Evolutionary conservation across 2,329 filamentous ascomycete genomes (phyloP), one percentile per base, ranked within the genome.

Genomic region (Cytospora leucostoma): DNA sequence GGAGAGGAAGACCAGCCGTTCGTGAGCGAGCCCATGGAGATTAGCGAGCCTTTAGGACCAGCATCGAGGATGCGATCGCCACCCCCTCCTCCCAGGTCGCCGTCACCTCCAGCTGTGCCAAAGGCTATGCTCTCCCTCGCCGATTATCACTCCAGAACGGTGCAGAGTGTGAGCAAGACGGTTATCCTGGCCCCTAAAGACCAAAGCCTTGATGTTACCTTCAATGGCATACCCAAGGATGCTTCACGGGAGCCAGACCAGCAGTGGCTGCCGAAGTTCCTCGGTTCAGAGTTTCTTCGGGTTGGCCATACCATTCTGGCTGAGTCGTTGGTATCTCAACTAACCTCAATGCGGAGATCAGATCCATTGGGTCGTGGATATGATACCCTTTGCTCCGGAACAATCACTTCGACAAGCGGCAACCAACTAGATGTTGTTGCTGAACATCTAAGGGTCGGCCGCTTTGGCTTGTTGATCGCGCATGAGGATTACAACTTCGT

Each of bases 391-490:
- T 72, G 70, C 21, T 66, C 67, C 21, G 74, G 74, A 1, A 63
- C 61, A 3, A 56, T 76, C 3, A 60, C 34, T 10, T 54, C 69
- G 2, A 53, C 47, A 10, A 50, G 21, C 17, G 8, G 17, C 17
- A 21, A 54, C 19, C 19, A 52, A 35, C 54, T 66, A 5, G 54
- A 61, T 10, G 53, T 59, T 8, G 67, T 77, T 27, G 71, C 74
- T 6, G 69, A 73, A 21, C 72, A 74, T 51, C 72, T 84, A 3
- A 69, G 67, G 32, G 54, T 73, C 4, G 74, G 73, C 10, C 72
- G 74, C 8, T 70, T 77, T 3, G 79, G 76, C 0, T 66, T 79
- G 1, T 68, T 78, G 11, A 74, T 72, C 40, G 67, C 74, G 21
- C 59, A 67, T 17, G 65, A 70, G 4, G 64, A 71, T 12, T 75